Evolutionary conservation across 192 early-diverging fungal species (phyloP), one percentile per base, ranked within the genome.

Genomic region (Backusella australiensis): DNA sequence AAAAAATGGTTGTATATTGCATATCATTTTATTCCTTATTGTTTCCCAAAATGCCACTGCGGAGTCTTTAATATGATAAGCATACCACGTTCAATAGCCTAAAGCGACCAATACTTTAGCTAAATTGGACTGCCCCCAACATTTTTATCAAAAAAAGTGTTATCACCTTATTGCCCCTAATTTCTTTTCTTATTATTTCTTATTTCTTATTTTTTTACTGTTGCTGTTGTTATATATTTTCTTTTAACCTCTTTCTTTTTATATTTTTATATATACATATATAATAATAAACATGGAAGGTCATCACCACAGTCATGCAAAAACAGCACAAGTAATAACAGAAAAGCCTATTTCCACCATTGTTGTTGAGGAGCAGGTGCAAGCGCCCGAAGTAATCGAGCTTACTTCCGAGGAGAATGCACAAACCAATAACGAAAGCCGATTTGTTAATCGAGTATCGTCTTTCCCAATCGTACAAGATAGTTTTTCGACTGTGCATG

Each of bases 401-500:
- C 23, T 63, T 29, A 29, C 26, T 8, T 26, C 56, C 56, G 56
- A 63, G 11, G 56, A 63, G 26, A 63, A 26, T 63, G 23, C 9
- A 29, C 23, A 63, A 63, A 59, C 53, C 21, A 59, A 6, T 3
- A 26, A 59, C 53, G 67, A 52, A n/a, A 63, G 11, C 21, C 39
- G 29, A 35, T 82, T 82, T 73, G 73, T 77, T 56, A 53, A 67
- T 11, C 77, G 81, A 67, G 72, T 82, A 46, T 41, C 77, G 38
- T 75, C 81, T 38, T 53, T 79, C 42, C 81, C 81, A 29, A 42
- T 82, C 7, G 69, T 82, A 5, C 69, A 78, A 26, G 81, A 82
- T 34, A 69, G 77, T 14, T 42, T 76, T 12, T 52, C 73, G 21
- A 73, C 81, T 32, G 81, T 74, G 5, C 72, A 77, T 14, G 35